Conservation (phyloP, 768 basidiomycete genomes). For the Russula brevipes region DNA sequence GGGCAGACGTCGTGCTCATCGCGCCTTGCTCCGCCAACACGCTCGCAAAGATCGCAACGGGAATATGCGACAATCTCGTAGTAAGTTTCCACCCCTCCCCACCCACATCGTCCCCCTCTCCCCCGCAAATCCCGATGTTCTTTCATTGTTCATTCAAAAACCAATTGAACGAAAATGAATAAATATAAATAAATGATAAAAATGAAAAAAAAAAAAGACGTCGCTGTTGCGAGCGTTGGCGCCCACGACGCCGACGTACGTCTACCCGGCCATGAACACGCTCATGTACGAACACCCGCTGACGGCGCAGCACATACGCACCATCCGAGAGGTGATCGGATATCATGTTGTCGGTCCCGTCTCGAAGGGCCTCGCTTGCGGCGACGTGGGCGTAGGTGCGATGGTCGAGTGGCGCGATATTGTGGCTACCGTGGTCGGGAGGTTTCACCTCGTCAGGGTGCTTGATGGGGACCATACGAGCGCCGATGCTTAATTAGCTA, state of each 20-base stretch:
- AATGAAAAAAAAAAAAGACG: conserved; percentile 38
- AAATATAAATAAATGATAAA: background rate
- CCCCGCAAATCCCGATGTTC: no score
- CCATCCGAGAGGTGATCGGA: conserved; percentile 67
- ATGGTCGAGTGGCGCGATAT: conserved; percentile 98
- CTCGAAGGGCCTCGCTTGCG: conserved; percentile 84
- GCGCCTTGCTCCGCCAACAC: conserved; percentile 98
- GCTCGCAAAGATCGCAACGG: conserved; percentile 85
- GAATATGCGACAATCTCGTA: conserved; percentile 86
- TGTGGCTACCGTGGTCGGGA: conserved; percentile 61
- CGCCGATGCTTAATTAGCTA: background rate
- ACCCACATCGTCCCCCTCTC: background rate
- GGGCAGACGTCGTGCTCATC: conserved; percentile 94
- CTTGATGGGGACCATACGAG: background rate
- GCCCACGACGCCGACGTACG: conserved; percentile 77
- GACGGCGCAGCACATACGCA: conserved; percentile 74
- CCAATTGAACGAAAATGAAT: no score
- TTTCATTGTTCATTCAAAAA: no score
- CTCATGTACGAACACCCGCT: conserved; percentile 95
- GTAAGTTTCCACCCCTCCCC: conserved; percentile 36
- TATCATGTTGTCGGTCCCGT: conserved; percentile 86
- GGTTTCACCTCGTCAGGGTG: conserved; percentile 34
- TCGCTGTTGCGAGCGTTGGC: conserved; percentile 80
- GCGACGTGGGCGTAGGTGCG: conserved; percentile 89
- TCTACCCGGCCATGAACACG: conserved; percentile 99